Evolutionary conservation across 1,139 yeast species (phyloP).

Genomic region (Pneumocystis oryctolagi): DNA sequence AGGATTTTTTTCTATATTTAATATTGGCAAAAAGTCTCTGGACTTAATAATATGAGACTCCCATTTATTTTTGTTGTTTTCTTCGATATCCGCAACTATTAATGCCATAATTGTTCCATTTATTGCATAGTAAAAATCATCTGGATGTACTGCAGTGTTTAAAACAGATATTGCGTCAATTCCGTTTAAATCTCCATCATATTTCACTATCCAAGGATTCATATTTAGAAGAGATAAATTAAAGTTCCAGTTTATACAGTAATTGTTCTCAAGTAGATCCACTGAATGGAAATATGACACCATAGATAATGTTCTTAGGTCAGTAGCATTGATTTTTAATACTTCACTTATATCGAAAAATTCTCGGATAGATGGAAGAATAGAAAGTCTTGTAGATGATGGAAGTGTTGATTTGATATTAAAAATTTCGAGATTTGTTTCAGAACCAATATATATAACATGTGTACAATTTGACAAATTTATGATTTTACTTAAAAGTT

Average conservation of each 20-base stretch:
- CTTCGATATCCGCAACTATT: constrained; percentile 3
- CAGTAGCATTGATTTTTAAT: constrained; percentile 20
- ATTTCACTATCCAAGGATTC: constrained; percentile 11
- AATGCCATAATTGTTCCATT: constrained; percentile 16
- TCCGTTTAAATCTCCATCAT: constrained; percentile 1
- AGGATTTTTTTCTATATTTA: constrained; percentile 1
- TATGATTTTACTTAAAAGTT: constrained; percentile 41
- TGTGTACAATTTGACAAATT: constrained; percentile 9
- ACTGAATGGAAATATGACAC: constrained; percentile 23
- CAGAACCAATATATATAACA: constrained; percentile 11
- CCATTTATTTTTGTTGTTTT: constrained; percentile 1
- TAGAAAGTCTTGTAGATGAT: not conserved
- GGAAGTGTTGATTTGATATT: constrained; percentile 3
- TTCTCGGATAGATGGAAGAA: not conserved
- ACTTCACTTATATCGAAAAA: not conserved
- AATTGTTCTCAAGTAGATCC: constrained; percentile 5
- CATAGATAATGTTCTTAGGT: constrained; percentile 23
- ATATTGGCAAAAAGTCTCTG: constrained; percentile 1
- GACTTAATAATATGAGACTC: not conserved
- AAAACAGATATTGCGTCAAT: constrained; percentile 11
- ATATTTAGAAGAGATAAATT: constrained; percentile 4
- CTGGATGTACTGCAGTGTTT: constrained; percentile 3
- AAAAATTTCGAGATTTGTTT: constrained; percentile 7
- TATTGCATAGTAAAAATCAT: constrained; percentile 13
- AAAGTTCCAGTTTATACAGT: constrained; percentile 7